A percentile compares a stretch with the other conserved stretches of the same genome.
Evolutionary conservation across 345 rosid genomes (phyloP).

Genomic region (Syzygium jambos): DNA sequence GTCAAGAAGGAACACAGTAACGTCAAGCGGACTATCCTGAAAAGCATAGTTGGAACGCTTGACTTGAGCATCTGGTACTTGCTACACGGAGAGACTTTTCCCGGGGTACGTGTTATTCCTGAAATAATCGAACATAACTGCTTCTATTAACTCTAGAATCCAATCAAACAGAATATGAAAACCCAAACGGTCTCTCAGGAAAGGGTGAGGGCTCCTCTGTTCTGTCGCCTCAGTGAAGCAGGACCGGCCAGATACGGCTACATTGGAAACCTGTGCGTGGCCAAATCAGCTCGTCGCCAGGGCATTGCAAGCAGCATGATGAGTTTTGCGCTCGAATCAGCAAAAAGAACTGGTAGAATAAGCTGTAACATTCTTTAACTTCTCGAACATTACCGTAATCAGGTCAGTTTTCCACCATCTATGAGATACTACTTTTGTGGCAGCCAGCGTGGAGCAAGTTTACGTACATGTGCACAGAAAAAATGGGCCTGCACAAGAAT

Average conservation of each 20-base stretch:
- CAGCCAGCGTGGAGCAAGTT: slow-evolving; percentile 49
- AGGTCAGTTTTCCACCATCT: not conserved
- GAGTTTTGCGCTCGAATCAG: slow-evolving; percentile 49
- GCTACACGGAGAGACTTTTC: slow-evolving; percentile 74
- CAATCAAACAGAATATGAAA: not conserved
- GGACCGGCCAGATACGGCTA: slow-evolving; percentile 56
- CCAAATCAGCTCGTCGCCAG: slow-evolving; percentile 77
- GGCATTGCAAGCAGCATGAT: slow-evolving; percentile 80
- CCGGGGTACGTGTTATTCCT: slow-evolving; percentile 41
- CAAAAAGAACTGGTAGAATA: slow-evolving; percentile 51
- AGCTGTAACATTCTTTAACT: not conserved
- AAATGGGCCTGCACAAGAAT: slow-evolving; percentile 53
- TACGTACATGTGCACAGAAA: slow-evolving; percentile 69
- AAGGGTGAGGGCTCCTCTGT: slow-evolving; percentile 39
- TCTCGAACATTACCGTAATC: not conserved
- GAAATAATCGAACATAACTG: not conserved
- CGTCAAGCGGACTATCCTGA: slow-evolving; percentile 52
- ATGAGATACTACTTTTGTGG: not conserved
- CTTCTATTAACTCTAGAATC: not conserved
- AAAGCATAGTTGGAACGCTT: slow-evolving; percentile 89
- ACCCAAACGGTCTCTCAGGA: slow-evolving; percentile 29
- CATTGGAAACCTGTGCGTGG: slow-evolving; percentile 69
- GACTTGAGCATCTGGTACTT: slow-evolving; percentile 58
- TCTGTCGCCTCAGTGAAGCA: slow-evolving; percentile 27
- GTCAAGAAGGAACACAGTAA: slow-evolving; percentile 52